Evolutionary conservation across 1,284 basidiomycete species (phyloP).

Genomic region (Cystobasidium slooffiae): DNA sequence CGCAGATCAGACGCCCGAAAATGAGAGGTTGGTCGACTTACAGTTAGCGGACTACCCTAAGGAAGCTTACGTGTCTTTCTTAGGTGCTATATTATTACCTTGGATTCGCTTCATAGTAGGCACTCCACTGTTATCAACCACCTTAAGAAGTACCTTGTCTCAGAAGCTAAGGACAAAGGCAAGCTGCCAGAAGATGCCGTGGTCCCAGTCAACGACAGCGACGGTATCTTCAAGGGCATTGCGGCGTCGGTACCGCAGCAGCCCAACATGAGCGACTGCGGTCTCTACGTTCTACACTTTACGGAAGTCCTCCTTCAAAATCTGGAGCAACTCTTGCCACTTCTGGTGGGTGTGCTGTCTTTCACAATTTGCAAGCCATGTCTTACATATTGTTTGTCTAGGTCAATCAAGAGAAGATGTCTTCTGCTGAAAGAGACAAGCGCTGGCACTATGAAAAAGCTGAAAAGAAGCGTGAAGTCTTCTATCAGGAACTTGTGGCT

Average conservation of each 20-base stretch:
- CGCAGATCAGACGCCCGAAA: neutral
- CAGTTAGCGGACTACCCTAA: neutral
- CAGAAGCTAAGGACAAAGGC: constrained; percentile 81
- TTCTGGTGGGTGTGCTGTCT: neutral
- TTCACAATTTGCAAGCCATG: neutral
- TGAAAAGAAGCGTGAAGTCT: constrained; percentile 14
- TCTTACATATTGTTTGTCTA: neutral
- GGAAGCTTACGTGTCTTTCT: neutral
- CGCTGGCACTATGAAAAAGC: constrained; percentile 26
- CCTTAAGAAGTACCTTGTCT: constrained; percentile 70
- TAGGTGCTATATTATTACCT: constrained; percentile 77
- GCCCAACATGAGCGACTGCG: constrained; percentile 83
- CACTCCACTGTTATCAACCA: constrained; percentile 70
- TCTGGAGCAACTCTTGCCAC: constrained; percentile 59
- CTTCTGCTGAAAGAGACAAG: neutral
- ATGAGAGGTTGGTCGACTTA: constrained; percentile 15
- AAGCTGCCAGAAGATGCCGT: constrained; percentile 58
- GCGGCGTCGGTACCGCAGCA: constrained; percentile 59
- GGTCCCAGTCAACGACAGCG: neutral
- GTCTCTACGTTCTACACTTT: constrained; percentile 79
- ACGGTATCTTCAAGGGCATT: constrained; percentile 21
- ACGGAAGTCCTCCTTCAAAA: constrained; percentile 71
- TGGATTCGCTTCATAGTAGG: constrained; percentile 79
- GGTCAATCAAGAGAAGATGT: neutral
- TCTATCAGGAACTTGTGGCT: constrained; percentile 15